phyloP scores from a whole-genome alignment of 1,139 yeast species.

The Scheffersomyces stambukii region DNA sequence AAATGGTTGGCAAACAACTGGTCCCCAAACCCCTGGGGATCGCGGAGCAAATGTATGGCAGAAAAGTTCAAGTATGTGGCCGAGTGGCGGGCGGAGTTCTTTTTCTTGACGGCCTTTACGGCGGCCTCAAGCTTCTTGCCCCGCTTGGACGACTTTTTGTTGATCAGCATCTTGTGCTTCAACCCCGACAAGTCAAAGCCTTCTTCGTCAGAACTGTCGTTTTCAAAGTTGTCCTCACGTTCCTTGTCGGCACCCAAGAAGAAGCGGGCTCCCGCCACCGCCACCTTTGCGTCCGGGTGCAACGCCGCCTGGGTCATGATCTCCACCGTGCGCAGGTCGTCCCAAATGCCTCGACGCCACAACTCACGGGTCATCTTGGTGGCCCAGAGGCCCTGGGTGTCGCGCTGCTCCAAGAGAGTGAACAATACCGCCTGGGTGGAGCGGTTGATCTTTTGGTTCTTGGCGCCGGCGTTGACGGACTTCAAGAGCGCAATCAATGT shows the following conservation, averaged over 20 bases:
- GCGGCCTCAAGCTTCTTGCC: slow-evolving; percentile 76
- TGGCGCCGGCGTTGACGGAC: slow-evolving; percentile 77
- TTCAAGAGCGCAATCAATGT: slow-evolving; percentile 76
- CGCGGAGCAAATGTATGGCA: slow-evolving; percentile 88
- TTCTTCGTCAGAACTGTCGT: slow-evolving; percentile 68
- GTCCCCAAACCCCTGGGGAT: slow-evolving; percentile 98
- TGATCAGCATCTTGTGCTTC: slow-evolving; percentile 76
- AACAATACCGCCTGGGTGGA: slow-evolving; percentile 90
- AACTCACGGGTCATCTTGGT: slow-evolving; percentile 89
- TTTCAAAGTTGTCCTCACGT: slow-evolving; percentile 78
- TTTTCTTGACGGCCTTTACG: slow-evolving; percentile 61
- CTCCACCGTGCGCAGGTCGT: slow-evolving; percentile 92
- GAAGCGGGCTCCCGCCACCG: slow-evolving; percentile 84
- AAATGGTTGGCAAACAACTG: slow-evolving; percentile 68
- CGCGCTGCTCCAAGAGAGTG: slow-evolving; percentile 74
- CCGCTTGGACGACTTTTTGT: slow-evolving; percentile 78
- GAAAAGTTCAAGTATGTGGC: slow-evolving; percentile 85
- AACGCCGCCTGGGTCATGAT: slow-evolving; percentile 94
- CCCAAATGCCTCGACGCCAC: slow-evolving; percentile 99
- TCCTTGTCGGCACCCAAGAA: slow-evolving; percentile 95
- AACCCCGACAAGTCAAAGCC: slow-evolving; percentile 64
- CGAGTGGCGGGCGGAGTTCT: slow-evolving; percentile 44
- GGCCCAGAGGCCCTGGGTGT: slow-evolving; percentile 90
- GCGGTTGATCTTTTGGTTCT: slow-evolving; percentile 81
- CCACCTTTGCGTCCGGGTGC: slow-evolving; percentile 83